phyloP scores from a whole-genome alignment of 2,329 filamentous ascomycete species.

The Colletotrichum lini region DNA sequence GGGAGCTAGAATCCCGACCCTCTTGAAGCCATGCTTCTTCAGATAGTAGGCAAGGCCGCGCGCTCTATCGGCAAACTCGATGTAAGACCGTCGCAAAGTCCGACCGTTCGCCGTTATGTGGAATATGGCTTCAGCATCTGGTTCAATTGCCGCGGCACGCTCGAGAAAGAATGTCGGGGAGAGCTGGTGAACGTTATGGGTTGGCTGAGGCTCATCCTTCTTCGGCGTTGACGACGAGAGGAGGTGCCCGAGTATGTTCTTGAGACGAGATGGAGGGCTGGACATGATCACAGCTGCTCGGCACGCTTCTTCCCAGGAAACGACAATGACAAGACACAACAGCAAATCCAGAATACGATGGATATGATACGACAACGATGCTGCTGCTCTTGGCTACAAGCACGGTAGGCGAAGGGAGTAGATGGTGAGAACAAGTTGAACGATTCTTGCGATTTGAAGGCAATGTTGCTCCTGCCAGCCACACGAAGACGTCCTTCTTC shows the following conservation, averaged over 20 bases:
- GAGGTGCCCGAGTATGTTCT: slow-evolving; percentile 69
- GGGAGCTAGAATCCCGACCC: slow-evolving; percentile 88
- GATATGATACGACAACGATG: background rate
- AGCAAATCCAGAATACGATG: background rate
- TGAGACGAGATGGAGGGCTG: slow-evolving; percentile 72
- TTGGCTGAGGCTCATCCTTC: slow-evolving; percentile 56
- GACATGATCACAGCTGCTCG: slow-evolving; percentile 65
- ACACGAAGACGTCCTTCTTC: background rate
- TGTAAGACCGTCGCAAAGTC: slow-evolving; percentile 82
- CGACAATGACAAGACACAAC: background rate
- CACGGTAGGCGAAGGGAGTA: slow-evolving; percentile 17
- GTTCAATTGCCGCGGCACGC: slow-evolving; percentile 89
- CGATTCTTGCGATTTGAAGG: background rate
- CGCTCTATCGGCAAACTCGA: slow-evolving; percentile 87
- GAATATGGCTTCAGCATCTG: slow-evolving; percentile 85
- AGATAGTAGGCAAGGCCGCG: slow-evolving; percentile 91
- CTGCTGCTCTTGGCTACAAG: slow-evolving; percentile 1
- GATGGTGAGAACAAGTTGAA: slow-evolving; percentile 1
- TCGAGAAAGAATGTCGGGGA: slow-evolving; percentile 91
- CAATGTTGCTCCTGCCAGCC: background rate
- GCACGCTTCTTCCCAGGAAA: background rate
- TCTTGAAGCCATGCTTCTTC: slow-evolving; percentile 78
- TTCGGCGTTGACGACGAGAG: slow-evolving; percentile 49
- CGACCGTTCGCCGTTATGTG: slow-evolving; percentile 86
- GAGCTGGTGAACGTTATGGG: slow-evolving; percentile 80